phyloP scores from a whole-genome alignment of 2,329 filamentous ascomycete species.

The Monosporascus ibericus region DNA sequence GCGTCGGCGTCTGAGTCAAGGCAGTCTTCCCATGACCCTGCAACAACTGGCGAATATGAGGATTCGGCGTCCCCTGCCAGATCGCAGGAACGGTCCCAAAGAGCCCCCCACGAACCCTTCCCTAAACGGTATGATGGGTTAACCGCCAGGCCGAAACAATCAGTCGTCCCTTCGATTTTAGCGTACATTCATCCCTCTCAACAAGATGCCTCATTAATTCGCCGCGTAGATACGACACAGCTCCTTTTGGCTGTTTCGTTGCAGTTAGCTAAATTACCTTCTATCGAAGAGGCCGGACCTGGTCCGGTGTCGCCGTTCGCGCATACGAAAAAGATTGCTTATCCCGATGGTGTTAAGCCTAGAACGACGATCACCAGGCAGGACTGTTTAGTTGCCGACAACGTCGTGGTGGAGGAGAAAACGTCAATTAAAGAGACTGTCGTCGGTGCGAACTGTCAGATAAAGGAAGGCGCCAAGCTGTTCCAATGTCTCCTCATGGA shows the following conservation, averaged over 20 bases:
- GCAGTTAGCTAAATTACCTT: constrained; percentile 78
- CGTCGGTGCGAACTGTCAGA: constrained; percentile 80
- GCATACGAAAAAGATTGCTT: constrained; percentile 72
- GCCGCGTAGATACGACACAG: constrained; percentile 81
- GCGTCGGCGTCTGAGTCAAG: constrained; percentile 34
- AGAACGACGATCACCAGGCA: constrained; percentile 75
- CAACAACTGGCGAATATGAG: constrained; percentile 7
- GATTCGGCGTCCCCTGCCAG: constrained; percentile 11
- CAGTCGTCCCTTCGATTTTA: constrained; percentile 62
- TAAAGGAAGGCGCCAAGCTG: constrained; percentile 78
- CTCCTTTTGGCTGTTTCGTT: constrained; percentile 78
- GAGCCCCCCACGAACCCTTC: constrained; percentile 12
- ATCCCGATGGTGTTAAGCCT: constrained; percentile 73
- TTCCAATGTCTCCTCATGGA: constrained; percentile 92
- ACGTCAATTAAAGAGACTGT: constrained; percentile 89
- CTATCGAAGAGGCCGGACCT: constrained; percentile 55
- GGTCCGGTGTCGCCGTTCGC: constrained; percentile 64
- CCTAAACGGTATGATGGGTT: constrained; percentile 17
- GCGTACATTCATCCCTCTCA: constrained; percentile 71
- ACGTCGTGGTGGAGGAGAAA: constrained; percentile 83
- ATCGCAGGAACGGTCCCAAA: constrained; percentile 14
- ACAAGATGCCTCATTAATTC: constrained; percentile 58
- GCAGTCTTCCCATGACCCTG: constrained; percentile 18
- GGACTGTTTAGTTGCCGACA: constrained; percentile 80
- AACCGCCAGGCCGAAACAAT: constrained; percentile 18